These are phyloP conservation scores for Paraglomus brasilianum DNA, from an alignment of 192 early-diverging fungal genomes.

Conservation along the genomic window DNA sequence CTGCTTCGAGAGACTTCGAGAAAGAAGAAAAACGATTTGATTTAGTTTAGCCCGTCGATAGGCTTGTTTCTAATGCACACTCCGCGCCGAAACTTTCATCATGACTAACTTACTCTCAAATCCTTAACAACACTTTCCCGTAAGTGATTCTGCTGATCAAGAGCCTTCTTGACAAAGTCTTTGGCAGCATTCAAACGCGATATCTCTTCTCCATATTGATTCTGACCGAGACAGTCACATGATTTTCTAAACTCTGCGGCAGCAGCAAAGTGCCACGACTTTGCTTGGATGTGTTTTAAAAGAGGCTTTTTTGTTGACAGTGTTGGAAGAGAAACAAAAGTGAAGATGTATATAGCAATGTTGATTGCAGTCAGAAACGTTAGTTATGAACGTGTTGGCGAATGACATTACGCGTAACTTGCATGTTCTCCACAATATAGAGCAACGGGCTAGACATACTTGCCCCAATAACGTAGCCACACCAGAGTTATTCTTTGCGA, in stretches of 20 bases:
- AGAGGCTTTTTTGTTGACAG: too few relatives aligned
- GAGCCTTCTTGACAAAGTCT: conserved; percentile 42
- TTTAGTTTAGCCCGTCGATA: too few relatives aligned
- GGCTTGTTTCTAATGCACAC: too few relatives aligned
- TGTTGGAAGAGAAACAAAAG: too few relatives aligned
- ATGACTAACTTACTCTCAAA: conserved; percentile 26
- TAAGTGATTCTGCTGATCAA: conserved; percentile 42
- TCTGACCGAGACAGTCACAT: conserved; percentile 65
- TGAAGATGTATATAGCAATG: too few relatives aligned
- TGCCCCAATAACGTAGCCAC: conserved; percentile 15
- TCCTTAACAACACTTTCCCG: conserved; percentile 42
- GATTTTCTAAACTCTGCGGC: conserved; percentile 80
- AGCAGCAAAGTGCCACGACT: conserved; percentile 71
- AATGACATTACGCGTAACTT: too few relatives aligned
- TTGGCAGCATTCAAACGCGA: conserved; percentile 65
- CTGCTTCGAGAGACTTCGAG: conserved; percentile 44
- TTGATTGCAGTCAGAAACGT: too few relatives aligned
- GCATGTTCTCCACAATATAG: conserved; percentile 62
- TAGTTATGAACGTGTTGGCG: too few relatives aligned
- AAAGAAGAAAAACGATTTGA: conserved; percentile 6
- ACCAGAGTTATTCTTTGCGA: conserved; percentile 55
- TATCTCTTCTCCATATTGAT: conserved; percentile 86
- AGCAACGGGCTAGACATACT: conserved; percentile 54
- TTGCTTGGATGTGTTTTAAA: conserved; percentile 73
- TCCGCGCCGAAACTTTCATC: background rate